phyloP scores from a whole-genome alignment of 192 early-diverging fungal genomes.

The Coemansia biformis region DNA sequence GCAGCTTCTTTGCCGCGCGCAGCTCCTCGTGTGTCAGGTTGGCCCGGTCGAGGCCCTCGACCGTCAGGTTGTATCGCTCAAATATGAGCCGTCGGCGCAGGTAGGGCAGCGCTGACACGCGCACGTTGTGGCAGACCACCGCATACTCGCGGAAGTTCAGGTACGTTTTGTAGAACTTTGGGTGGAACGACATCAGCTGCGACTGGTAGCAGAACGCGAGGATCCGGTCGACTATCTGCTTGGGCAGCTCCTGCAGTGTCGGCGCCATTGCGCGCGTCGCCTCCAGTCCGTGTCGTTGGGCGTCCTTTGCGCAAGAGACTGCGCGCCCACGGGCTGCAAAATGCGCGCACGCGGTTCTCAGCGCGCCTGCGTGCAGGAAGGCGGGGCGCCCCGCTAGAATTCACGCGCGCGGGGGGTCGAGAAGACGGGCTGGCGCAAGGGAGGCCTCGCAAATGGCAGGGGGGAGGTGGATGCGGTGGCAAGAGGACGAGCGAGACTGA shows the following conservation, averaged over 20 bases:
- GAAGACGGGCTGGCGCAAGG: too few relatives aligned
- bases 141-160: constrained; percentile 9
- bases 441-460: too few relatives aligned
- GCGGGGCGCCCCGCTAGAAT: too few relatives aligned
- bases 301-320: too few relatives aligned
- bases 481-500: too few relatives aligned
- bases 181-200: constrained; percentile 8
- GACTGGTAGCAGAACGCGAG: constrained; percentile 14
- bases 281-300: too few relatives aligned
- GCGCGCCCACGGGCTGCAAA: too few relatives aligned
- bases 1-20: constrained; percentile 15
- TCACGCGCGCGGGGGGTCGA: too few relatives aligned
- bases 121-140: constrained; percentile 14
- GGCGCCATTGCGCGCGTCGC: constrained; percentile 5
- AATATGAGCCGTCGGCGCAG: constrained; percentile 21
- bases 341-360: too few relatives aligned
- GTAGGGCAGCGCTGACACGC: constrained; percentile 12
- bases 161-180: constrained; percentile 22
- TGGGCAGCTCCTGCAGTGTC: constrained; percentile 30
- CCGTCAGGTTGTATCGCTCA: constrained; percentile 27
- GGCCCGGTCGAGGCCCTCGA: constrained; percentile 11
- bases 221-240: constrained; percentile 25
- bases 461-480: too few relatives aligned
- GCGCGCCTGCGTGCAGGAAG: too few relatives aligned
- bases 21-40: constrained; percentile 16